Conservation (phyloP, 768 basidiomycete genomes). For the Lepiota brunneoincarnata region DNA sequence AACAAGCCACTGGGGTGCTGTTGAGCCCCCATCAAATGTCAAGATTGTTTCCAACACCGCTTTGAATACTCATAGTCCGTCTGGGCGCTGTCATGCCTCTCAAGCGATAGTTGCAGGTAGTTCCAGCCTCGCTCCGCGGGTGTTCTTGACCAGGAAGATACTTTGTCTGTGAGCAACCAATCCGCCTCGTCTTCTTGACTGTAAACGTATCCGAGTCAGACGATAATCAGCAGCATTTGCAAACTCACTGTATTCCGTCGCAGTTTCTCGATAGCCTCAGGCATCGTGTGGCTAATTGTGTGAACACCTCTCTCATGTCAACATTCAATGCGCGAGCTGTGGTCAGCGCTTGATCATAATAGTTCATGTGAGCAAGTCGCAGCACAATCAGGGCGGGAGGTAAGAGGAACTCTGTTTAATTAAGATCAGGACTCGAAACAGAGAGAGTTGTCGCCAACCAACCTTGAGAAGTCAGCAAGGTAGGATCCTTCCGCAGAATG, state of each 20-base stretch:
- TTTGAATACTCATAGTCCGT: slow-evolving; percentile 77
- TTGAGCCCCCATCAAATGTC: slow-evolving; percentile 53
- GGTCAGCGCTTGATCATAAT: slow-evolving; percentile 77
- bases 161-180: slow-evolving; percentile 82
- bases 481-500: slow-evolving; percentile 66
- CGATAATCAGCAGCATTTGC: slow-evolving; percentile 15
- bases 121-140: slow-evolving; percentile 82
- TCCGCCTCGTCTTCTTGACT: slow-evolving; percentile 72
- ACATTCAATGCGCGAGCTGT: slow-evolving; percentile 73
- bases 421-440: slow-evolving; percentile 11
- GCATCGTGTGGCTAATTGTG: slow-evolving; percentile 74
- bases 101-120: slow-evolving; percentile 78
- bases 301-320: slow-evolving; percentile 87
- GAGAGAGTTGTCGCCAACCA: slow-evolving; percentile 27
- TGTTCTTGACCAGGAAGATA: slow-evolving; percentile 82
- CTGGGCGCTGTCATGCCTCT: slow-evolving; percentile 69
- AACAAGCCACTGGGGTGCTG: slow-evolving; percentile 83
- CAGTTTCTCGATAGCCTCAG: slow-evolving; percentile 67
- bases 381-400: slow-evolving; percentile 68
- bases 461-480: slow-evolving; percentile 65
- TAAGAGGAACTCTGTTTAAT: slow-evolving; percentile 45
- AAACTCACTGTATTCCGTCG: slow-evolving; percentile 54
- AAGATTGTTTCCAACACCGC: slow-evolving; percentile 76
- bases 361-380: slow-evolving; percentile 72
- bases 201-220: background rate